phyloP scores from a whole-genome alignment of 2,329 filamentous ascomycete species.

The Cercospora sp. region DNA sequence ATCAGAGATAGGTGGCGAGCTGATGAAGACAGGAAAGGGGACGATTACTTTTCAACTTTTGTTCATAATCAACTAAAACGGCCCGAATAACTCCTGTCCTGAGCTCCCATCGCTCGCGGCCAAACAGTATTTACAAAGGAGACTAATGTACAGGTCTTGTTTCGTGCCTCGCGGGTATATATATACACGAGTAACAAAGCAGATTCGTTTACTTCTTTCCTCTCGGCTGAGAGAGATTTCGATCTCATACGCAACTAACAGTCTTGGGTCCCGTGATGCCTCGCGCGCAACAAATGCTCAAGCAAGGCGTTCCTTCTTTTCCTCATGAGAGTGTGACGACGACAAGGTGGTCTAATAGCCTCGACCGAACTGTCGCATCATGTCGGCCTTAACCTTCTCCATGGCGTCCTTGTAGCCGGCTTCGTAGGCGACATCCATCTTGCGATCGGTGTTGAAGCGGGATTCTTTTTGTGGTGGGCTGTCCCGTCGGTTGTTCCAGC shows the following conservation, averaged over 20 bases:
- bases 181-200: not conserved
- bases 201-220: not conserved
- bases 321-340: not conserved
- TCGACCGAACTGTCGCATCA: constrained; percentile 27
- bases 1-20: not conserved
- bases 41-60: not conserved
- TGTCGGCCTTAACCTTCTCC: constrained; percentile 30
- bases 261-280: constrained; percentile 3
- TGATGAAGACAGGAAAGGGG: not conserved
- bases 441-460: constrained; percentile 27
- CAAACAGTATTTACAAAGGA: constrained; percentile 7
- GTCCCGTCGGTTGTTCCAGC: constrained; percentile 6
- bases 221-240: not conserved
- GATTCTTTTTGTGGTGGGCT: constrained; percentile 15
- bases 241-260: not conserved
- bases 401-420: constrained; percentile 31
- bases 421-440: constrained; percentile 31
- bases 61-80: not conserved
- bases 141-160: constrained; percentile 8
- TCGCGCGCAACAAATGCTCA: constrained; percentile 3
- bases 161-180: not conserved
- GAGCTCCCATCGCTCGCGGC: not conserved
- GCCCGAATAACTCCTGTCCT: not conserved
- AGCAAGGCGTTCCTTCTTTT: not conserved
- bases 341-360: not conserved